These are phyloP conservation scores for Rhinocladiella mackenziei DNA, from an alignment of 2,329 filamentous ascomycete species.

Conservation along the genomic window DNA sequence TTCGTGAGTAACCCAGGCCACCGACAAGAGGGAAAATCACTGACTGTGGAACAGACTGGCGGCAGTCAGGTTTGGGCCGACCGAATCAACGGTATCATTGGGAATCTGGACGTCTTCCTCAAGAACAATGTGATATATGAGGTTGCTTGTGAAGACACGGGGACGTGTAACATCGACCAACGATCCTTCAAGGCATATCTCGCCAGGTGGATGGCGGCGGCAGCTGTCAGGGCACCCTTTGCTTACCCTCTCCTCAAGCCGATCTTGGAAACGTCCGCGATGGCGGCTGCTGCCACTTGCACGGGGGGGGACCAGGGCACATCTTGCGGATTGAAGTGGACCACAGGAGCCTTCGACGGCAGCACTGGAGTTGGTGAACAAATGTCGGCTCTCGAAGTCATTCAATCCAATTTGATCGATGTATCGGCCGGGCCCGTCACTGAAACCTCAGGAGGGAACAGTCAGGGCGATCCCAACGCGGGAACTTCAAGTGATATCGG, in stretches of 20 bases:
- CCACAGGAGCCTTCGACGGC: constrained; percentile 34
- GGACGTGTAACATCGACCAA: constrained; percentile 60
- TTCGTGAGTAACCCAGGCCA: constrained; percentile 34
- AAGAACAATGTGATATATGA: constrained; percentile 56
- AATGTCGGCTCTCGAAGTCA: constrained; percentile 51
- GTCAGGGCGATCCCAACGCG: constrained; percentile 45
- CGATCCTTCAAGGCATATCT: constrained; percentile 64
- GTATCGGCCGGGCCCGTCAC: constrained; percentile 42
- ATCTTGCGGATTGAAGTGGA: constrained; percentile 43
- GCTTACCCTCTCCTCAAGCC: constrained; percentile 50
- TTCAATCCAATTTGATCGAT: constrained; percentile 53
- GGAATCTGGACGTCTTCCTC: constrained; percentile 51
- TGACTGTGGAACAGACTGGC: constrained; percentile 34
- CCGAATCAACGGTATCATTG: constrained; percentile 51
- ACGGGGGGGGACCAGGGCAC: constrained; percentile 45
- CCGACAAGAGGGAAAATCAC: constrained; percentile 2
- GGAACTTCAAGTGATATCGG: constrained; percentile 32
- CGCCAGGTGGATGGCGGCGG: constrained; percentile 56
- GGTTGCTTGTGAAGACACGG: constrained; percentile 53
- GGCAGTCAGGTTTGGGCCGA: constrained; percentile 50
- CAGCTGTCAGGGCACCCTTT: constrained; percentile 57
- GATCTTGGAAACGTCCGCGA: constrained; percentile 51
- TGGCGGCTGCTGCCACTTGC: constrained; percentile 53
- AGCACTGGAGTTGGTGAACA: constrained; percentile 40
- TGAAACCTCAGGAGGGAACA: constrained; percentile 56